phyloP scores from a whole-genome alignment of 805 yeast genomes.

The Teunomyces pallodes region DNA sequence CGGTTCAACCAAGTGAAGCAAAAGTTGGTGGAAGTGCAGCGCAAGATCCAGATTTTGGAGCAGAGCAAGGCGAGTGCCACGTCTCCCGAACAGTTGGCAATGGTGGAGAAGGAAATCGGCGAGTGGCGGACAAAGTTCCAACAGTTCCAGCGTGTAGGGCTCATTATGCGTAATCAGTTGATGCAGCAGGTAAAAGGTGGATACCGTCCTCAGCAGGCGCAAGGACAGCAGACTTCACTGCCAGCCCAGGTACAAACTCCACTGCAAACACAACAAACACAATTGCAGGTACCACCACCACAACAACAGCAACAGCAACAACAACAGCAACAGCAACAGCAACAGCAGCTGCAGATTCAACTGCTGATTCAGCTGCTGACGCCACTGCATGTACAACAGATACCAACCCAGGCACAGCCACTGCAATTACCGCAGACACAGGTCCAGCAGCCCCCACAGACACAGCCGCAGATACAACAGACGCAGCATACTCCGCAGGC shows the following conservation, averaged over 20 bases:
- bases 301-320: too few species aligned
- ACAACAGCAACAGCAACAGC: too few species aligned
- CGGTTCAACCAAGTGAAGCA: conserved; percentile 44
- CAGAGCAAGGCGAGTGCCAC: conserved; percentile 44
- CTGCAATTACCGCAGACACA: not conserved
- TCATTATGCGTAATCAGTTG: conserved; percentile 43
- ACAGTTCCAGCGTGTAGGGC: conserved; percentile 50
- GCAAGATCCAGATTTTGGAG: conserved; percentile 50
- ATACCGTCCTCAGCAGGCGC: not conserved
- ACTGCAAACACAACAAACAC: too few species aligned
- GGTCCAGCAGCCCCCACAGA: not conserved
- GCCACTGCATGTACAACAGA: too few species aligned
- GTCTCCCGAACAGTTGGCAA: conserved; percentile 44
- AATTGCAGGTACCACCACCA: too few species aligned
- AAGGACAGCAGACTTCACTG: not conserved
- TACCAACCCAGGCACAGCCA: not conserved
- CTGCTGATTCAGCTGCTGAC: too few species aligned
- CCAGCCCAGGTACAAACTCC: too few species aligned
- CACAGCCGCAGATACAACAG: not conserved
- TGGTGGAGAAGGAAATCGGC: conserved; percentile 48
- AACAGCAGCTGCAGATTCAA: too few species aligned
- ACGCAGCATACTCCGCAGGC: not conserved
- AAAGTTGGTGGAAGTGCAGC: conserved; percentile 47
- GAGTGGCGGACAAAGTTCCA: conserved; percentile 46
- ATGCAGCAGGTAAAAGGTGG: conserved; percentile 22